Conservation (phyloP, 805 yeast genomes). For the Nakazawaea wickerhamii region DNA sequence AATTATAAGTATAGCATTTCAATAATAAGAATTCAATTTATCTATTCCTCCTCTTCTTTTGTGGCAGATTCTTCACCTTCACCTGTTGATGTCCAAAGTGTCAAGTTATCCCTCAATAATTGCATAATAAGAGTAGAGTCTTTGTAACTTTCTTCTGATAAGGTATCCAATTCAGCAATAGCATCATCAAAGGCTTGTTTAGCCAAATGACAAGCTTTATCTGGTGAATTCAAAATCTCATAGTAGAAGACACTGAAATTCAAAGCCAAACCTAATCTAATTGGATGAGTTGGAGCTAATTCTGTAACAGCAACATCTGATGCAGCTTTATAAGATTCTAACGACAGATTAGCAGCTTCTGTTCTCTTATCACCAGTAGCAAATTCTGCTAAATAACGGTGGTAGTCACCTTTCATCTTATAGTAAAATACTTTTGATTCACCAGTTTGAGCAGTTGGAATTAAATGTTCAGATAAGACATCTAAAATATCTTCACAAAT, state of each 20-base stretch:
- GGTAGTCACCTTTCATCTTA: slow-evolving; percentile 99
- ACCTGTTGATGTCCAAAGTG: slow-evolving; percentile 90
- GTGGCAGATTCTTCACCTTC: slow-evolving; percentile 44
- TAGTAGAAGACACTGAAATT: slow-evolving; percentile 97
- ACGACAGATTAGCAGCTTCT: slow-evolving; percentile 85
- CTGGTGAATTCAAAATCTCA: slow-evolving; percentile 97
- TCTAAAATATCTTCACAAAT: slow-evolving; percentile 91
- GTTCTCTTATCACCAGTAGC: slow-evolving; percentile 88
- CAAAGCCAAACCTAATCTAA: slow-evolving; percentile 94
- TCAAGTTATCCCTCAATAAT: slow-evolving; percentile 95
- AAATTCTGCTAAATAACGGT: slow-evolving; percentile 97
- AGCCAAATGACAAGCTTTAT: slow-evolving; percentile 97
- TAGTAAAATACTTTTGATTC: slow-evolving; percentile 97
- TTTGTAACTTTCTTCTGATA: slow-evolving; percentile 96
- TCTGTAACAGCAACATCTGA: slow-evolving; percentile 96
- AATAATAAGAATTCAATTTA: slow-evolving; percentile 11
- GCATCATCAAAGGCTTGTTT: slow-evolving; percentile 99
- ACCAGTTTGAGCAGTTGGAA: slow-evolving; percentile 92
- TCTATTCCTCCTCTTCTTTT: slow-evolving; percentile 28
- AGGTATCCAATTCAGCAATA: slow-evolving; percentile 95
- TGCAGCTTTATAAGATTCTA: slow-evolving; percentile 93
- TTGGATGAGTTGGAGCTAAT: slow-evolving; percentile 98
- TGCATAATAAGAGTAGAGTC: slow-evolving; percentile 99
- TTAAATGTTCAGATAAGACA: slow-evolving; percentile 83
- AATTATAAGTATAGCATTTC: slow-evolving; percentile 6